These are phyloP conservation scores for Diaporthe capsici DNA, from an alignment of 2,329 filamentous ascomycete species.

Conservation along the genomic window DNA sequence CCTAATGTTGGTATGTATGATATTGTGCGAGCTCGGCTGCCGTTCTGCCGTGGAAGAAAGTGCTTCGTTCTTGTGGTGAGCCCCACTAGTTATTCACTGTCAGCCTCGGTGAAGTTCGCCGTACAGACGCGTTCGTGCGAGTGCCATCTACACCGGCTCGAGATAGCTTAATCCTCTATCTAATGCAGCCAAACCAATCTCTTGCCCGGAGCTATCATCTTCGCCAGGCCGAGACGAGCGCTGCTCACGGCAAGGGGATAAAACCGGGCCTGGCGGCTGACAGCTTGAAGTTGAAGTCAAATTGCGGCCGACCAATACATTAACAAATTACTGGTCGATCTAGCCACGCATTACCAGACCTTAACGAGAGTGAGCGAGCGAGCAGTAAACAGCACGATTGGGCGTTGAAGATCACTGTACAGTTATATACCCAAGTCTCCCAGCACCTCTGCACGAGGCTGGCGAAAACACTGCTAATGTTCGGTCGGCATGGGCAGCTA, in stretches of 20 bases:
- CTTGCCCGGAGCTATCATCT: not conserved
- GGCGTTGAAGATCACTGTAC: not conserved
- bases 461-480: not conserved
- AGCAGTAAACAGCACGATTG: not conserved
- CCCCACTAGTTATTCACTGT: not conserved
- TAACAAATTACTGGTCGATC: too few species aligned
- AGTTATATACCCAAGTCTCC: not conserved
- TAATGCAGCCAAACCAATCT: not conserved
- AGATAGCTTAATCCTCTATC: too few species aligned
- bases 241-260: not conserved
- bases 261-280: not conserved
- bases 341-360: not conserved
- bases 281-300: not conserved
- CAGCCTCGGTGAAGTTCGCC: not conserved
- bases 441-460: not conserved
- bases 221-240: not conserved
- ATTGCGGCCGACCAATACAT: not conserved
- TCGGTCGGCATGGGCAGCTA: not conserved
- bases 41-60: too few species aligned
- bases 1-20: not conserved
- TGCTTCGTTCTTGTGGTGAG: not conserved
- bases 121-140: not conserved
- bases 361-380: too few species aligned
- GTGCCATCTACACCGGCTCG: not conserved
- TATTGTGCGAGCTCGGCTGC: not conserved